Evolutionary conservation across 345 rosid species (phyloP).

Genomic region (Crucihimalaya himalaica): DNA sequence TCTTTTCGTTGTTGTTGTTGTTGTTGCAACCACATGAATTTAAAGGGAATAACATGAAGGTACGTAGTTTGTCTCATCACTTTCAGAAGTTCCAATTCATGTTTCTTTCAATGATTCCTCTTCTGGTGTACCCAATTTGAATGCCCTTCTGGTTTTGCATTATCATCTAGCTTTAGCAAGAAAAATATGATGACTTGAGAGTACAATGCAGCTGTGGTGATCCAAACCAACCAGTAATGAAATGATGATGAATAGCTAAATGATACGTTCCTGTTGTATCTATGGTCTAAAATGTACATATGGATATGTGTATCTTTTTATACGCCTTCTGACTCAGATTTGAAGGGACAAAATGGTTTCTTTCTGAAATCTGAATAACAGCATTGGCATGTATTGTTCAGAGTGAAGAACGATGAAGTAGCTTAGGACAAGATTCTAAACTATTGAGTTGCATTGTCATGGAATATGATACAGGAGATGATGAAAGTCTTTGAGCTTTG

Average conservation of each 20-base stretch:
- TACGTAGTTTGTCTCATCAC: constrained; percentile 36
- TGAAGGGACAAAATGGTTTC: neutral
- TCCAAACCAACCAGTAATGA: neutral
- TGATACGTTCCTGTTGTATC: neutral
- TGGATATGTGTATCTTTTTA: neutral
- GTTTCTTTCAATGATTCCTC: constrained; percentile 11
- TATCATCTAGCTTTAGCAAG: neutral
- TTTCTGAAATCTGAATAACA: neutral
- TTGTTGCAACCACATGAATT: neutral
- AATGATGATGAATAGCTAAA: neutral
- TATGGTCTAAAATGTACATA: neutral
- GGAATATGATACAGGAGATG: neutral
- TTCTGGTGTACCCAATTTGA: constrained; percentile 14
- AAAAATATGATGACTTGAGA: neutral
- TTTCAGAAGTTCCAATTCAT: constrained; percentile 13
- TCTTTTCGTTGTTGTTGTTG: neutral
- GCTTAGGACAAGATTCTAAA: neutral
- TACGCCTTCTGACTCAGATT: neutral
- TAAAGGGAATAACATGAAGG: constrained; percentile 39
- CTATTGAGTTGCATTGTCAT: neutral
- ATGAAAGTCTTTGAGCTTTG: neutral
- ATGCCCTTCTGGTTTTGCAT: neutral
- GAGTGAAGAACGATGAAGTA: neutral
- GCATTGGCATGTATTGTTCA: neutral
- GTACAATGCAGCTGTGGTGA: neutral